Evolutionary conservation across 2,329 filamentous ascomycete species (phyloP), one percentile per base, ranked within the genome.

Genomic region (Neurospora sp.): DNA sequence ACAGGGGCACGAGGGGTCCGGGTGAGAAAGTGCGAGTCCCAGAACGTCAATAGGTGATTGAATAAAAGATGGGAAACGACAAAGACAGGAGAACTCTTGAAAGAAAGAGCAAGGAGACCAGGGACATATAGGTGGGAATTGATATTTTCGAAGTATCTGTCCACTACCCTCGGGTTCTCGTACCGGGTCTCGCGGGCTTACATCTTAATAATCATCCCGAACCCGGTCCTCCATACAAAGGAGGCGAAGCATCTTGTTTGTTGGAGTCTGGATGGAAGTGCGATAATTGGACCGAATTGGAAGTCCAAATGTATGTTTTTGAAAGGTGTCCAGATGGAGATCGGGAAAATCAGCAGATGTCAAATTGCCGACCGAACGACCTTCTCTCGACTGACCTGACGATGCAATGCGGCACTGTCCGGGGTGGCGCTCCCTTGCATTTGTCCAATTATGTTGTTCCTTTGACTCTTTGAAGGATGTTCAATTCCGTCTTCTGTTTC

Each of bases 271-370:
- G 19, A 23, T 23, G 19, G 19, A 23, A 23, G 19, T 23, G 19
- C 19, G 19, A 23, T 23, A 23, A 28, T 28, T 28, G 28, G 28
- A 28, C 28, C 28, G 28, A 28, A 28, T 28, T 28, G 28, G 28
- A 28, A 28, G 28, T 28, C 28, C 28, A 28, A 28, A 28, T 28
- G 28, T 28, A 3, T 28, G 28, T 28, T 28, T 28, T 28, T 28
- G 28, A 68, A 67, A 67, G 62, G 66, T 68, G 38, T 40, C 40
- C 39, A 67, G 40, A 67, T 66, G 52, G 52, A 38, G 38, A 39
- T 23, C 4, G 15, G 52, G 66, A 71, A 75, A 74, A 72, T 75
- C 74, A 75, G 73, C 74, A 73, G 73, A 76, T 74, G 71, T 71
- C 71, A 70, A 72, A 72, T 69, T 74, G 73, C 74, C 71, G 73